Evolutionary conservation across 176 grass and related monocot species (phyloP), one percentile per base, ranked within the genome.

Genomic region (Aegilops tauschii): DNA sequence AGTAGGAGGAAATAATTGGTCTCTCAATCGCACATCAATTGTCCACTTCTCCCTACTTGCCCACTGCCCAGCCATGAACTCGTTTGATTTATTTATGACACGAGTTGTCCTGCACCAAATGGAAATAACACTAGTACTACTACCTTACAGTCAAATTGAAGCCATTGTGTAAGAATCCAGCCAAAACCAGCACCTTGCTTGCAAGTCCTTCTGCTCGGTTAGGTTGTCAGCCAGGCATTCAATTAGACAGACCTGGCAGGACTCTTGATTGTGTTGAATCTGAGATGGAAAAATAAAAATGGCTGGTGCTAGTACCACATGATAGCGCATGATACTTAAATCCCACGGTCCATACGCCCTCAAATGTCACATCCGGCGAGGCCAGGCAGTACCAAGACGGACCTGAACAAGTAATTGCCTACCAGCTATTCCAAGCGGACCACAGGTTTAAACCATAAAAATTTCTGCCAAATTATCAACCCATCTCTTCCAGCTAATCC

Each of bases 181-280:
- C 86, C 78, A 82, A 84, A 86, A 86, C 82, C 86, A 92, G 86
- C 56, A 86, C 75, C 72, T 82, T 92, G 65, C 82, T 73, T 85
- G 73, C 65, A 92, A 88, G 82, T 78, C 71, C 64, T 91, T 17
- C 52, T 92, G 78, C 82, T 40, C 12, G 73, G 87, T 81, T 77
- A 72, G 78, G 72, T 86, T 79, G 73, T 82, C 86, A 92, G 82
- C 82, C 86, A 85, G 71, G 73, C 79, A 86, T 82, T 85, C 62
- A 88, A 88, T 88, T 79, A 82, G 71, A 78, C 72, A 78, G 82
- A 74, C 34, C 44, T 88, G 83, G 77, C 90, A 92, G 23, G 73
- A 77, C 73, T 83, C 86, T 92, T 88, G 90, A 88, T 92, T 78
- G 86, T 92, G 80, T 86, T 92, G 90, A 88, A 91, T 91, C 86